Conservation (phyloP, 169 alveolate genomes). For the Plasmodium vivax region DNA sequence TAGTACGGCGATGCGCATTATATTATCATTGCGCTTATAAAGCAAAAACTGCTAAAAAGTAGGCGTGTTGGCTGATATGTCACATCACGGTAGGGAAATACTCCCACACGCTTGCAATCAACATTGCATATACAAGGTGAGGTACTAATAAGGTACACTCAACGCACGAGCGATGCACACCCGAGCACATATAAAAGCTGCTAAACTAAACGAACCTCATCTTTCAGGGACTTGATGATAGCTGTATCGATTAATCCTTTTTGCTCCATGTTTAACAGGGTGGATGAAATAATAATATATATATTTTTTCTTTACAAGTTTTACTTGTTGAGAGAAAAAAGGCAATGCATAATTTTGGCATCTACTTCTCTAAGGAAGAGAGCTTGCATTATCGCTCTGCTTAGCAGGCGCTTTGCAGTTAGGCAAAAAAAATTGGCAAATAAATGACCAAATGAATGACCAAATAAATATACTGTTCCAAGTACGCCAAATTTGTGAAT, state of each 20-base stretch:
- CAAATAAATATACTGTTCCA: not conserved
- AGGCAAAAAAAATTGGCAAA: too few relatives aligned
- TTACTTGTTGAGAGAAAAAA: not conserved
- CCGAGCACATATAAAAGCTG: not conserved
- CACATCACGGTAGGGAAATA: too few relatives aligned
- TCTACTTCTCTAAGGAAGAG: not conserved
- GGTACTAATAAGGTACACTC: too few relatives aligned
- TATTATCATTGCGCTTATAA: too few relatives aligned
- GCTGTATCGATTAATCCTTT: not conserved
- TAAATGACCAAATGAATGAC: not conserved
- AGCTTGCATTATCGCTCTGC: not conserved
- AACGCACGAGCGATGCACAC: not conserved
- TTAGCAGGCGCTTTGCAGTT: not conserved
- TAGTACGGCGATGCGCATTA: not conserved
- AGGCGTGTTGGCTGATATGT: too few relatives aligned
- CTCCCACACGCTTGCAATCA: too few relatives aligned
- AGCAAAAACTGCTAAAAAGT: too few relatives aligned
- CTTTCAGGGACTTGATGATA: not conserved
- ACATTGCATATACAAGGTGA: too few relatives aligned
- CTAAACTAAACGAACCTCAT: not conserved
- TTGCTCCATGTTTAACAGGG: not conserved
- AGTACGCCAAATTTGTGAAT: not conserved
- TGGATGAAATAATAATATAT: not conserved
- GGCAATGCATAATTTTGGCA: not conserved
- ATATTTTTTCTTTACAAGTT: not conserved